phyloP scores from a whole-genome alignment of 2,329 filamentous ascomycete species.

The Sporothrix pseudoabietina region DNA sequence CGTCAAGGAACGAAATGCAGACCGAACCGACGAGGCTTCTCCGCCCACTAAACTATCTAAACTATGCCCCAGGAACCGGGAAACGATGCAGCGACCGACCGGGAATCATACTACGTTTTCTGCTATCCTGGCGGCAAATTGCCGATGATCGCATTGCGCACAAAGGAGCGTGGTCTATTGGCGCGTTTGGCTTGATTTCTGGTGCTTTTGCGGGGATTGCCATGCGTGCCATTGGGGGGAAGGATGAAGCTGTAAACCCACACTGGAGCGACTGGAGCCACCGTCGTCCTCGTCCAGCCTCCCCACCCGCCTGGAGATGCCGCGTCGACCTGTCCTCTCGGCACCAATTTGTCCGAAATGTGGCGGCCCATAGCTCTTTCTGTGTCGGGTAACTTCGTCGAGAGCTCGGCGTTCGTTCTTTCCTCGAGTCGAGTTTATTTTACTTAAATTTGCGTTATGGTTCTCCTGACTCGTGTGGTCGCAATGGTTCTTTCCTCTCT shows the following conservation, averaged over 20 bases:
- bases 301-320: slow-evolving; percentile 10
- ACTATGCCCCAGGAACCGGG: slow-evolving; percentile 3
- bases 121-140: neutral
- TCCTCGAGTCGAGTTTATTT: neutral
- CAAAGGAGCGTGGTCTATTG: slow-evolving; percentile 12
- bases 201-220: slow-evolving; percentile 25
- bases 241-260: slow-evolving; percentile 6
- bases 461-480: neutral
- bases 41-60: neutral
- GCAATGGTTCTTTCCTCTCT: neutral
- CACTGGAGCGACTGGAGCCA: neutral
- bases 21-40: slow-evolving; percentile 5
- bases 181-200: neutral
- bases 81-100: neutral
- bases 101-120: slow-evolving; percentile 16
- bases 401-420: neutral
- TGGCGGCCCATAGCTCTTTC: slow-evolving; percentile 3
- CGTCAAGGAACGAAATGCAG: slow-evolving; percentile 15
- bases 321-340: slow-evolving; percentile 3
- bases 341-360: slow-evolving; percentile 22
- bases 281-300: neutral
- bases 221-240: slow-evolving; percentile 26
- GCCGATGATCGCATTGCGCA: neutral
- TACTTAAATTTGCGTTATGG: neutral
- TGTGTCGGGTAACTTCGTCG: neutral